Percentiles rank a stretch among this genome's conserved stretches.
phyloP scores from a whole-genome alignment of 2,329 filamentous ascomycete genomes.

The Neofusicoccum laricinum region DNA sequence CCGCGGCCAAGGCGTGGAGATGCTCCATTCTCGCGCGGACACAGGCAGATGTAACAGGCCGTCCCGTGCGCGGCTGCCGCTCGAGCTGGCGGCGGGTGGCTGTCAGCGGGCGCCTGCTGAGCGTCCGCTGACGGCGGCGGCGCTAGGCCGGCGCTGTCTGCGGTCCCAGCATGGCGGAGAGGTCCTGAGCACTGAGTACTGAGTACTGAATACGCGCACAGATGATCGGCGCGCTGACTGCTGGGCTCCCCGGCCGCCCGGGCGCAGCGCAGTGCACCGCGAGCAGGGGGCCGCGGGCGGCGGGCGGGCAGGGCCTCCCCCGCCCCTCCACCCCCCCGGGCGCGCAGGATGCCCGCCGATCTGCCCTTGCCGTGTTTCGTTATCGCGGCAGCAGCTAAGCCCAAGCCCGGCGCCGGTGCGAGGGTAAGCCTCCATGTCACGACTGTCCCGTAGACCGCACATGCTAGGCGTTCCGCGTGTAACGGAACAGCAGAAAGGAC shows the following conservation, averaged over 20 bases:
- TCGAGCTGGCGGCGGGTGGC: slow-evolving; percentile 2
- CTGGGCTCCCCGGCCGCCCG: not conserved
- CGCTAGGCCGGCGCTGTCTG: not conserved
- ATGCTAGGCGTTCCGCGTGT: slow-evolving; percentile 31
- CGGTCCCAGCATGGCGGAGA: not conserved
- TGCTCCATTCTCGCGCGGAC: slow-evolving; percentile 1
- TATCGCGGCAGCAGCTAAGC: slow-evolving; percentile 14
- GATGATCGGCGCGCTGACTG: slow-evolving; percentile 6
- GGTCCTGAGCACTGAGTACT: no score
- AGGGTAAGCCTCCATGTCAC: slow-evolving; percentile 19
- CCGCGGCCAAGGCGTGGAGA: not conserved
- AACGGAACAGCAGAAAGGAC: slow-evolving; percentile 23
- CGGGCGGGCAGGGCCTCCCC: not conserved
- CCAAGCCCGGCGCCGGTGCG: slow-evolving; percentile 15
- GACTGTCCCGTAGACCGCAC: slow-evolving; percentile 24
- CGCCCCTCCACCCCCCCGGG: no score
- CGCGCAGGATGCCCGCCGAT: slow-evolving; percentile 8
- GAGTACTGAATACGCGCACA: not conserved
- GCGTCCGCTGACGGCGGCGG: slow-evolving; percentile 13
- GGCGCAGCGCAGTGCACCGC: not conserved
- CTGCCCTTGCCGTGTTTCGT: slow-evolving; percentile 15
- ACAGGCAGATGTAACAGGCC: not conserved
- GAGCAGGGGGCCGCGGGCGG: not conserved
- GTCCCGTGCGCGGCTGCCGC: not conserved
- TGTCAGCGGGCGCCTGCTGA: slow-evolving; percentile 9